A percentile compares a stretch with the other conserved stretches of the same genome.
These are phyloP conservation scores for Mortierella sp. DNA, from an alignment of 371 early-diverging fungal species.

Conservation along the genomic window DNA sequence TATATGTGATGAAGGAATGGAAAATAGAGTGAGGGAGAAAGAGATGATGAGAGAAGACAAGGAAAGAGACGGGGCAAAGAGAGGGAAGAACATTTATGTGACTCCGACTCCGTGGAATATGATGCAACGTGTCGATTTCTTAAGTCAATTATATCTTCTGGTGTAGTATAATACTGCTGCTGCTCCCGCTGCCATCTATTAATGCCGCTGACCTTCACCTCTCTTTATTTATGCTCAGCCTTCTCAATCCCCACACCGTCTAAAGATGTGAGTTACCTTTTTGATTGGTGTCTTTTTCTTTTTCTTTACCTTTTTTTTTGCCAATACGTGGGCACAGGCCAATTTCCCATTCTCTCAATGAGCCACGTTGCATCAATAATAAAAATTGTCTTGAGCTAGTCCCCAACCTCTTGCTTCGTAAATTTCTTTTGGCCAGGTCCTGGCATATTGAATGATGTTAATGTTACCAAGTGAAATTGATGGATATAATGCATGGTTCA, in stretches of 20 bases:
- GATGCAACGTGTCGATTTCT: constrained; percentile 4
- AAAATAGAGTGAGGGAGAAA: constrained; percentile 5
- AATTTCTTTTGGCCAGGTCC: no score
- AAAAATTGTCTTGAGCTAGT: neutral
- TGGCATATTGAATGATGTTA: no score
- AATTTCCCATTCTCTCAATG: neutral
- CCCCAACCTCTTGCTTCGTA: no score
- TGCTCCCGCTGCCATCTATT: neutral
- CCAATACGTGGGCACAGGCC: constrained; percentile 10
- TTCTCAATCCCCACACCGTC: neutral
- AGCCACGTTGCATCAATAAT: constrained; percentile 1
- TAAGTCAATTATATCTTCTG: neutral
- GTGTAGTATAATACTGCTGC: neutral
- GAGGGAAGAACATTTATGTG: neutral
- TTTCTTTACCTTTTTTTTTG: neutral
- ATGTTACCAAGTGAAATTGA: no score
- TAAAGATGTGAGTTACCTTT: no score
- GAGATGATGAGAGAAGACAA: constrained; percentile 21
- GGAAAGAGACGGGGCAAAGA: neutral
- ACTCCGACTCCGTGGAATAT: neutral
- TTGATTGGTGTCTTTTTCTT: neutral
- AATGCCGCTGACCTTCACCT: neutral
- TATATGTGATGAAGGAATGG: constrained; percentile 10
- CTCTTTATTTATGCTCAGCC: neutral
- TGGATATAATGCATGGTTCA: no score